phyloP scores from a whole-genome alignment of 345 rosid genomes.

The Salix koriyanagi region DNA sequence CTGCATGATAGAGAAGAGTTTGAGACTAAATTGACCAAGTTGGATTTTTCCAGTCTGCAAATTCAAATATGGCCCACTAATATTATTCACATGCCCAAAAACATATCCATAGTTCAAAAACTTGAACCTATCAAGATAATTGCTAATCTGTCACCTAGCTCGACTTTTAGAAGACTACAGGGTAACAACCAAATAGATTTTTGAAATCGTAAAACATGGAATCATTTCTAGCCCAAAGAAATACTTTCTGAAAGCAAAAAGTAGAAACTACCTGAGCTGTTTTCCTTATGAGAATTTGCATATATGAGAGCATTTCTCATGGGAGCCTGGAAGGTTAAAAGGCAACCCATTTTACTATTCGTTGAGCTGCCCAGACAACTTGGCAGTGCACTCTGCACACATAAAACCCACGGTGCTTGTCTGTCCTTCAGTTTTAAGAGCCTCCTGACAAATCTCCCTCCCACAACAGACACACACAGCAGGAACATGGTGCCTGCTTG shows the following conservation, averaged over 20 bases:
- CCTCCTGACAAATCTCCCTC: slow-evolving; percentile 32
- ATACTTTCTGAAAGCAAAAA: slow-evolving; percentile 4
- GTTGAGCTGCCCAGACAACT: slow-evolving; percentile 29
- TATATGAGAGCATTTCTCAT: not conserved
- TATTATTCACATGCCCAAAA: not conserved
- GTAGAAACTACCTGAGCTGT: slow-evolving; percentile 22
- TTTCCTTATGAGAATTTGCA: not conserved
- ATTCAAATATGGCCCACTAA: not conserved
- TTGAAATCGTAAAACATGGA: not conserved
- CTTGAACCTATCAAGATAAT: not conserved
- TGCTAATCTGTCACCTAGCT: not conserved
- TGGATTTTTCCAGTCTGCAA: not conserved
- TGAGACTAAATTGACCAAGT: not conserved
- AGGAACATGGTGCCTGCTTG: slow-evolving; percentile 26
- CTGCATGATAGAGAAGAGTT: not conserved
- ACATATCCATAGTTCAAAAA: not conserved
- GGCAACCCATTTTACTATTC: slow-evolving; percentile 18
- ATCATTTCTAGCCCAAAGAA: not conserved
- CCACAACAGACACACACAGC: slow-evolving; percentile 43
- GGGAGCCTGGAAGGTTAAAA: not conserved
- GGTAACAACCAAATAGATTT: not conserved
- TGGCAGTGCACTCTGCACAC: slow-evolving; percentile 45
- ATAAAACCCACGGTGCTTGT: slow-evolving; percentile 25
- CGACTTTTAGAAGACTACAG: not conserved
- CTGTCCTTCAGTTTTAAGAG: slow-evolving; percentile 25